phyloP scores from a whole-genome alignment of 257 asterid species.

The Vinca minor region DNA sequence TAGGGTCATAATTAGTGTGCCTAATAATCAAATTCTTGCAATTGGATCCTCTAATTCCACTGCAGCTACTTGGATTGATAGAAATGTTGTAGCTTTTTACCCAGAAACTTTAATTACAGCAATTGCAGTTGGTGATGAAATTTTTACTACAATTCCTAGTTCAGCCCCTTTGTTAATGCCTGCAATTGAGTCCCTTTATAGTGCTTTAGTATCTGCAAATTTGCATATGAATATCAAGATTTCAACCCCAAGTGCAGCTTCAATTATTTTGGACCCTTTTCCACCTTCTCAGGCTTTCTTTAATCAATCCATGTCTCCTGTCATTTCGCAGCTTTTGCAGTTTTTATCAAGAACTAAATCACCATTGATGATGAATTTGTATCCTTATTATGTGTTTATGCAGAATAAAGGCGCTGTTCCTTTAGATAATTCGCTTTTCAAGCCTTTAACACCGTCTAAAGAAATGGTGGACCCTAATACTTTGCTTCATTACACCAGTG shows the following conservation, averaged over 20 bases:
- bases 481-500: slow-evolving; percentile 77
- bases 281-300: slow-evolving; percentile 96
- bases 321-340: slow-evolving; percentile 53
- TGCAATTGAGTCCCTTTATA: slow-evolving; percentile 83
- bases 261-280: slow-evolving; percentile 74
- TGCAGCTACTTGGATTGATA: slow-evolving; percentile 88
- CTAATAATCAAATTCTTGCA: slow-evolving; percentile 87
- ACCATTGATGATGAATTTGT: slow-evolving; percentile 96
- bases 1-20: slow-evolving; percentile 79
- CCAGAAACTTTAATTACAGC: slow-evolving; percentile 78
- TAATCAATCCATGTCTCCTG: slow-evolving; percentile 59
- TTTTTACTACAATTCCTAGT: slow-evolving; percentile 67
- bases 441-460: slow-evolving; percentile 85
- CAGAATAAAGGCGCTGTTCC: slow-evolving; percentile 96
- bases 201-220: slow-evolving; percentile 80
- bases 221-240: slow-evolving; percentile 70
- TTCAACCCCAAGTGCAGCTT: slow-evolving; percentile 78
- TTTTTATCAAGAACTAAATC: slow-evolving; percentile 73
- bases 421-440: slow-evolving; percentile 71
- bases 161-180: slow-evolving; percentile 84
- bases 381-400: slow-evolving; percentile 94
- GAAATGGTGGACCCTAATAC: slow-evolving; percentile 98
- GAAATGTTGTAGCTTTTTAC: slow-evolving; percentile 77
- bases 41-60: slow-evolving; percentile 93
- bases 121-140: slow-evolving; percentile 89